A percentile compares a stretch with the other conserved stretches of the same genome.
These are phyloP conservation scores for Cordyceps javanica DNA, from an alignment of 2,329 filamentous ascomycete species.

Conservation along the genomic window DNA sequence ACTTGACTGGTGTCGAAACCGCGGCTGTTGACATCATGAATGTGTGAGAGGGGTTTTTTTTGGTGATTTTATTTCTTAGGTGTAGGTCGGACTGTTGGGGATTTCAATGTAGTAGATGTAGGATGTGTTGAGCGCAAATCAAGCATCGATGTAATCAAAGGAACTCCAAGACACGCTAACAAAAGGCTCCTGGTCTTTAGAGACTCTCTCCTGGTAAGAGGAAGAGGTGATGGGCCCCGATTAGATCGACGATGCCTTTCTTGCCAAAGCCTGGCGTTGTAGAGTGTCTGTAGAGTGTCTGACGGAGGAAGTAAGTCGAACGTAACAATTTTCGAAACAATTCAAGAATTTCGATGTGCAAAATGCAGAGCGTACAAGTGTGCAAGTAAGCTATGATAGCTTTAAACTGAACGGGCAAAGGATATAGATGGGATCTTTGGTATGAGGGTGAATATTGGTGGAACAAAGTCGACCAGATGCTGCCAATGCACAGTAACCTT, in stretches of 20 bases:
- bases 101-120: conserved; percentile 15
- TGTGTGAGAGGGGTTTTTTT: conserved; percentile 14
- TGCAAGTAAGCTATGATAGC: conserved; percentile 20
- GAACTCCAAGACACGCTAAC: conserved; percentile 55
- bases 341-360: conserved; percentile 20
- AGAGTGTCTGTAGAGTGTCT: too few species aligned
- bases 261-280: conserved; percentile 24
- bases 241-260: conserved; percentile 39
- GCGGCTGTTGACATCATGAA: conserved; percentile 69
- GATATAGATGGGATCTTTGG: conserved; percentile 13
- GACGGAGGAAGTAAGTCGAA: not conserved
- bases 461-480: conserved; percentile 18
- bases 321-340: conserved; percentile 26
- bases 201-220: conserved; percentile 29
- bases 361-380: conserved; percentile 20
- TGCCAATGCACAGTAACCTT: conserved; percentile 25
- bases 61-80: conserved; percentile 2
- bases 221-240: conserved; percentile 36
- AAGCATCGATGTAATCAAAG: conserved; percentile 36
- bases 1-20: conserved; percentile 90
- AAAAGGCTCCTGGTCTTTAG: conserved; percentile 51
- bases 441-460: conserved; percentile 20
- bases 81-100: not conserved
- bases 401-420: conserved; percentile 15
- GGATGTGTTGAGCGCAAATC: conserved; percentile 37